Base-by-base conservation (phyloP, 805 yeast genomes). In the Lipomyces spencermartinsiae region DNA sequence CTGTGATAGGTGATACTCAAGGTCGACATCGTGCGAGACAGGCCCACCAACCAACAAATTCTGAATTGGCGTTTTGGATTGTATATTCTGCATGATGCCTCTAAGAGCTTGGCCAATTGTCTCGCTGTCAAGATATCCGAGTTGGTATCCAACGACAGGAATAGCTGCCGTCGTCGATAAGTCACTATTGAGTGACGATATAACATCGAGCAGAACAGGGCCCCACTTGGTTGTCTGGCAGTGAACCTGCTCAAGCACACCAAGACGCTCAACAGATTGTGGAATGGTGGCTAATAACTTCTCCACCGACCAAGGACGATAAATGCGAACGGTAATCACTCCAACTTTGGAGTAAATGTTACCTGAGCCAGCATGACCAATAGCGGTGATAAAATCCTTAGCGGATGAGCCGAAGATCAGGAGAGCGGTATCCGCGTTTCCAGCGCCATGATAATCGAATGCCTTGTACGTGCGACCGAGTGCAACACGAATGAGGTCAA, bases 161-260 rank as follows among this genome's bases (percentile, higher is more conserved):
- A 77, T 63, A 2, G 69, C 56, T 57, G 73, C 58, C 29, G 63
- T 59, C 19, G 67, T 72, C 5, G 73, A 46, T 37, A 71, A 55
- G 46, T 69, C 68, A 78, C 84, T 81, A 62, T 86, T 86, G 54
- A 73, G 64, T n/a, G 73, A 46, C 61, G 87, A 84, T 77, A 93
- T 86, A 72, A 92, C 86, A 75, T 93, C 97, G 71, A 93, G 84
- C 72, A 90, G 82, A 55, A 93, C 81, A 2, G 94, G 92, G 16
- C 90, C 86, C 79, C 90, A 88, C 14, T 80, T 79, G 8, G 81
- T 78, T 14, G 80, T 76, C 59, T 74, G 75, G 16, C 73, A 71
- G 14, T 84, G 78, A 54, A 89, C 82, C 80, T 93, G 96, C 75
- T 90, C 90, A 29, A 91, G 82, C 22, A 90, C 84, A 12, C 87